phyloP scores from a whole-genome alignment of 768 basidiomycete species.

The Lactifluus piperatus region DNA sequence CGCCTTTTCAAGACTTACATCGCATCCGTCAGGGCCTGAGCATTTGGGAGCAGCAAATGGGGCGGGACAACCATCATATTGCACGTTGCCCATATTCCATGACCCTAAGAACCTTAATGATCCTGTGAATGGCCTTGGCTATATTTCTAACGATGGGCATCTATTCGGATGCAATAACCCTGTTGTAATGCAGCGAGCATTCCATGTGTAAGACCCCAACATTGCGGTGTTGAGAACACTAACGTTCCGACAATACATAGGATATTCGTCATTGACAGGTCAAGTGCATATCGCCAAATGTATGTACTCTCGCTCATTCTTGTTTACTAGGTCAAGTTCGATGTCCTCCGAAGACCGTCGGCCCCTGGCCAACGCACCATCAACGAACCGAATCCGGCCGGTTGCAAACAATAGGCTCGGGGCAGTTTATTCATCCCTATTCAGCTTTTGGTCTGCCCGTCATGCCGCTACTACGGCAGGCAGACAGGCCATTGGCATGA shows the following conservation, averaged over 20 bases:
- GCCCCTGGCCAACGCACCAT: conserved; percentile 39
- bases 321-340: conserved; percentile 38
- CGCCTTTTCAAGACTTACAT: neutral
- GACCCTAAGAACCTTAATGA: conserved; percentile 26
- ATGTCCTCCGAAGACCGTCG: conserved; percentile 35
- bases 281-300: conserved; percentile 22
- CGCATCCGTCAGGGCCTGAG: conserved; percentile 35
- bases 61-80: conserved; percentile 43
- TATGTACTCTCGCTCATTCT: neutral
- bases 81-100: conserved; percentile 48
- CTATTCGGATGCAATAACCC: conserved; percentile 47
- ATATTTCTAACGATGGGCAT: conserved; percentile 51
- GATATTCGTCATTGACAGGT: conserved; percentile 48
- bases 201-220: conserved; percentile 43
- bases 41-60: conserved; percentile 30
- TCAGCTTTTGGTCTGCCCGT: conserved; percentile 49
- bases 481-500: conserved; percentile 22
- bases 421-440: conserved; percentile 46
- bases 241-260: conserved; percentile 11
- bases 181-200: conserved; percentile 42
- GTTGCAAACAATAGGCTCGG: conserved; percentile 42
- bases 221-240: neutral
- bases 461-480: conserved; percentile 28
- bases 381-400: conserved; percentile 29
- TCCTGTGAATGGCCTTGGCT: conserved; percentile 30